Evolutionary conservation across 1,284 basidiomycete species (phyloP), one percentile per base, ranked within the genome.

Genomic region (Trichosporon inkin): DNA sequence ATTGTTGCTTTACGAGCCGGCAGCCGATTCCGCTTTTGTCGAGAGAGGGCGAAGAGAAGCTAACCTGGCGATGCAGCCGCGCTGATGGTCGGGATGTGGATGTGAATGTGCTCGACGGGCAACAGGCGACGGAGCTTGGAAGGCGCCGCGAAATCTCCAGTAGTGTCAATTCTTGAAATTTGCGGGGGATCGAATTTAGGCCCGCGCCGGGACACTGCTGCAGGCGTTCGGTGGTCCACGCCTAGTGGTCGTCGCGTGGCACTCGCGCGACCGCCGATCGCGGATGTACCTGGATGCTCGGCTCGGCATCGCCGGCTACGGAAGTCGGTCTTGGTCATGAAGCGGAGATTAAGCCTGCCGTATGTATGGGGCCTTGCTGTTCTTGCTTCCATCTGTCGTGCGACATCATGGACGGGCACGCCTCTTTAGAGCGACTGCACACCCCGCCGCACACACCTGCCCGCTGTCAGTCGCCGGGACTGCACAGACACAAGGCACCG

Each of bases 1-100:
- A 79, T 79, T 62, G 55, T 65, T 62, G 64, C 16, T 57, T 17
- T 16, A 7, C 3, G 51, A 28, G n/a, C 38, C 35, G 44, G 44
- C 28, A 49, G 44, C 44, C 44, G 32, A 35, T 37, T 35, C 51
- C 34, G 51, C 35, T 6, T 32, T 35, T 10, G 51, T 53, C 51
- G 34, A 53, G 20, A 53, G 51, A 24, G 34, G 51, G 51, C 51
- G 35, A 53, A 22, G 10, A 36, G 16, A 20, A 53, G 51, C 44
- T 49, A 49, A 32, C 44, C 44, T 49, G 44, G 22, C 44, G 57
- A 54, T 20, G 19, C 22, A 54, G 34, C 37, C 20, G 55, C 38
- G 40, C 35, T 52, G 60, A 34, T 36, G 37, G 14, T 19, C 24
- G 24, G 19, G 51, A 17, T 41, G 38, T 32, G 32, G 22, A 53